Conservation (phyloP, 2,329 filamentous ascomycete genomes). For the Talaromyces sp. region DNA sequence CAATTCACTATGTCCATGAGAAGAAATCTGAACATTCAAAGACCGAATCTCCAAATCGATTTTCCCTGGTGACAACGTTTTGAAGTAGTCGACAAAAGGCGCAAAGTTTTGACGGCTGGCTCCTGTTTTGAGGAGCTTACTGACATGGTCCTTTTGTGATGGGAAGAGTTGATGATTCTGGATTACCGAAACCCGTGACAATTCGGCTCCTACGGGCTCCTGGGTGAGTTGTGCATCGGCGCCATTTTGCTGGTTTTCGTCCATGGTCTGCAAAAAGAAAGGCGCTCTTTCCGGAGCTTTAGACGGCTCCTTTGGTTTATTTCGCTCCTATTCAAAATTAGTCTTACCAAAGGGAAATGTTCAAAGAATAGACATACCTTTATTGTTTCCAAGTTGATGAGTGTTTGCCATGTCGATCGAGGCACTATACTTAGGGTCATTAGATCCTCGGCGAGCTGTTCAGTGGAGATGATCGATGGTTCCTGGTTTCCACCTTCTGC, state of each 20-base stretch:
- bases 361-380: conserved; percentile 34
- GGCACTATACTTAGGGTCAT: conserved; percentile 86
- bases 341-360: not conserved
- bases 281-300: conserved; percentile 91
- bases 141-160: conserved; percentile 35
- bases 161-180: conserved; percentile 43
- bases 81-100: conserved; percentile 70
- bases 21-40: conserved; percentile 46
- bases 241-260: conserved; percentile 21
- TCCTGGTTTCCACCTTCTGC: conserved; percentile 39
- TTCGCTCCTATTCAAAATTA: conserved; percentile 60
- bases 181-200: conserved; percentile 64
- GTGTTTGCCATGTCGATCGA: conserved; percentile 86
- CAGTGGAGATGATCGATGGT: conserved; percentile 53
- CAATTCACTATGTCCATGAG: conserved; percentile 57
- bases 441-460: conserved; percentile 76
- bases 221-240: conserved; percentile 11
- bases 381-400: conserved; percentile 87
- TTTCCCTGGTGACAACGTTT: conserved; percentile 72
- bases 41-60: conserved; percentile 89
- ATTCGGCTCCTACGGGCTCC: conserved; percentile 39
- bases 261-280: conserved; percentile 70
- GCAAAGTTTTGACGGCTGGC: conserved; percentile 54
- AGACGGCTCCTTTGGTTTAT: conserved; percentile 86
- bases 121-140: conserved; percentile 41